These are phyloP conservation scores for Suaeda aralocaspica DNA, from an alignment of 148 eudicot genomes.

Conservation along the genomic window DNA sequence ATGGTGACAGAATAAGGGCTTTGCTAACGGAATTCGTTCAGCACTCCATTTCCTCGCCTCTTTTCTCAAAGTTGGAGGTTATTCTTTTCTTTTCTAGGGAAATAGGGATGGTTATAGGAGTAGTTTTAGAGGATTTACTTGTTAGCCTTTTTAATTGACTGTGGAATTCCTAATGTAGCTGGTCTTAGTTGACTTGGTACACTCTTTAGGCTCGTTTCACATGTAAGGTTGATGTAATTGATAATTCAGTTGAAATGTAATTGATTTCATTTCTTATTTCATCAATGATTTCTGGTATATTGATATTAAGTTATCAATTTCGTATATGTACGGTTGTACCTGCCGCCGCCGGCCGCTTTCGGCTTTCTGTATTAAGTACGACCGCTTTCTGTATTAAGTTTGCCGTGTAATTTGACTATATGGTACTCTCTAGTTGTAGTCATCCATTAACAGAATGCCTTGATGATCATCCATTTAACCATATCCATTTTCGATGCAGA, in stretches of 20 bases:
- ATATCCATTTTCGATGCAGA: no score
- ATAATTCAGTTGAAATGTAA: slow-evolving; percentile 16
- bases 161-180: slow-evolving; percentile 15
- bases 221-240: slow-evolving; percentile 29
- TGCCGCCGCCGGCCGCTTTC: background rate
- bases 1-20: slow-evolving; percentile 39
- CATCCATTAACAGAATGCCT: no score
- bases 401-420: no score
- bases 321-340: background rate
- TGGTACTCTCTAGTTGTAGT: no score
- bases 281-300: background rate
- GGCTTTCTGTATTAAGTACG: no score
- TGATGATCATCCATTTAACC: no score
- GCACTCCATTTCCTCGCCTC: slow-evolving; percentile 20
- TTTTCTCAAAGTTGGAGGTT: slow-evolving; percentile 1
- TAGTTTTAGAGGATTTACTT: slow-evolving; percentile 21
- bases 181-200: slow-evolving; percentile 3
- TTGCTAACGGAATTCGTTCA: slow-evolving; percentile 23
- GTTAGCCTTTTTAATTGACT: slow-evolving; percentile 14
- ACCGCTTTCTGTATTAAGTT: no score
- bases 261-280: slow-evolving; percentile 19
- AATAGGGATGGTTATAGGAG: slow-evolving; percentile 20
- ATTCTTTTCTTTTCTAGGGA: slow-evolving; percentile 12
- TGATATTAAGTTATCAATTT: no score
- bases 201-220: slow-evolving; percentile 16